phyloP scores from a whole-genome alignment of 1,139 yeast genomes.

The Candida glucosophila region DNA sequence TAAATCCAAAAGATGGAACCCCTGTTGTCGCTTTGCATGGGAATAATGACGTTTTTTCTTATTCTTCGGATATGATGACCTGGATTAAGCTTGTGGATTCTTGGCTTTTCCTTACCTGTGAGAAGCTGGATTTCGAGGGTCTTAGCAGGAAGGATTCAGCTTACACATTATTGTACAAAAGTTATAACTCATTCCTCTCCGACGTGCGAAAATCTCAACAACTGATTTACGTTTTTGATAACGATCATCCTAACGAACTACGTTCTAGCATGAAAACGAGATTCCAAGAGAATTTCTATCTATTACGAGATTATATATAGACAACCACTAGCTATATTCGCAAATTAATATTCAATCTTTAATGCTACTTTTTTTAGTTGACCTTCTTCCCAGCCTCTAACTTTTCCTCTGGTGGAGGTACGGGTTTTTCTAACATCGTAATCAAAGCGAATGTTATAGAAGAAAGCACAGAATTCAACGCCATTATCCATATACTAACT shows the following conservation, averaged over 20 bases:
- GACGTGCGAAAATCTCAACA: constrained; percentile 11
- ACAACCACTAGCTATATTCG: too few species aligned
- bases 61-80: constrained; percentile 24
- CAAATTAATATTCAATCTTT: too few species aligned
- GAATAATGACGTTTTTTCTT: constrained; percentile 31
- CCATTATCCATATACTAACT: constrained; percentile 42
- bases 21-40: constrained; percentile 34
- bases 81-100: constrained; percentile 45
- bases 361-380: too few species aligned
- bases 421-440: too few species aligned
- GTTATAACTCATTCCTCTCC: constrained; percentile 11
- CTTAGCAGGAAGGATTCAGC: neutral
- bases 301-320: neutral
- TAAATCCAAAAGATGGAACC: constrained; percentile 26
- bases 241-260: constrained; percentile 11
- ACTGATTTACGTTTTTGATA: too few species aligned
- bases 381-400: too few species aligned
- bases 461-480: constrained; percentile 23
- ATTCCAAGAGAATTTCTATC: constrained; percentile 10
- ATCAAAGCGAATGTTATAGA: constrained; percentile 19
- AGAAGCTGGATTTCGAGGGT: too few species aligned
- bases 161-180: constrained; percentile 1
- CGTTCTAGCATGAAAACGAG: constrained; percentile 15
- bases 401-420: constrained; percentile 5
- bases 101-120: constrained; percentile 36